Base-by-base conservation (phyloP, 331 rosid species). In the Quercus phellos region DNA sequence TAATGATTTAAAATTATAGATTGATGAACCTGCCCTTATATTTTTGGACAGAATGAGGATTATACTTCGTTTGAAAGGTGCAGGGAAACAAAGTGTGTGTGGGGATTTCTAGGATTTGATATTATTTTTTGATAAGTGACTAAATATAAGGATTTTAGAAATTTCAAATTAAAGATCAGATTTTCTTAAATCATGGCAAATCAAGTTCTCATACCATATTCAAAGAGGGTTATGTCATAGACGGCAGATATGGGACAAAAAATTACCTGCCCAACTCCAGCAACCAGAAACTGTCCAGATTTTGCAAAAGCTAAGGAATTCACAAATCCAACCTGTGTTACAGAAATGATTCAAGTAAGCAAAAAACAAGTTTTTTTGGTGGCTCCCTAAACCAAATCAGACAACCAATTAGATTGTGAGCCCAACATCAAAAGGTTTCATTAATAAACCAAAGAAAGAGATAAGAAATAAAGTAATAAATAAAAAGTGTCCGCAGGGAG, bases 211-310 rank as follows among this genome's bases (percentile, higher is more conserved):
- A 43, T 11, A 10, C 27, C 16, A 19, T 4, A 73, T 30, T 63
- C 24, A 26, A 17, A 17, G 7, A 64, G 59, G 46, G 11, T 8
- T 38, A 38, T 38, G 46, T 38, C 61, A 84, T 67, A 55, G 8
- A 19, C 42, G 0, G 67, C 2, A 26, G 29, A 55, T 17, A 12
- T 7, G 58, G 67, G 50, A 34, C 79, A 61, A 61, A 69, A 54
- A 32, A 72, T 70, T 54, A 92, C 98, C 98, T 94, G 91, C 68
- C 96, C 99, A 54, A 94, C 94, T 78, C 97, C 99, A 74, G 97
- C 96, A 51, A 92, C 88, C 34, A 94, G 77, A 72, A 92, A 89
- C 72, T 67, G 64, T 77, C 91, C 99, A 70, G 98, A 92, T 82
- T 90, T 94, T 30, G 96, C 92, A 87, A 94, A 87, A 78, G 98